Conservation (phyloP, 768 basidiomycete genomes). For the Boletus eberwhitei region DNA sequence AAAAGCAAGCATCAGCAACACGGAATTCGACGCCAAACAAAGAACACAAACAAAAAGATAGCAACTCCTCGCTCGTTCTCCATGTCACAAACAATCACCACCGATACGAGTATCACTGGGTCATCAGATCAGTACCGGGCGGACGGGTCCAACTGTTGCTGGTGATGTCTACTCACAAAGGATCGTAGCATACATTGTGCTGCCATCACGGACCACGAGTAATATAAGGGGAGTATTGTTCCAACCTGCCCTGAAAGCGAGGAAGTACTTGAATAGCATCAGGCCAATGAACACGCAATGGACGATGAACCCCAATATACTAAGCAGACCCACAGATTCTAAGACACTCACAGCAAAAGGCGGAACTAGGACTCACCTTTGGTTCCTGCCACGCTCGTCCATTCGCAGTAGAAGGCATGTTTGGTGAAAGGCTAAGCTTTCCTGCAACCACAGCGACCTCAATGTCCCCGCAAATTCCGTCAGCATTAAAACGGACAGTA, state of each 20-base stretch:
- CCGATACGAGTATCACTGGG: conserved; percentile 4
- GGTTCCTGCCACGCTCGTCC: neutral
- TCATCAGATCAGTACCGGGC: neutral
- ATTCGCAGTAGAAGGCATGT: conserved; percentile 8
- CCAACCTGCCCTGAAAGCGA: conserved; percentile 13
- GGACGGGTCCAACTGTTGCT: neutral
- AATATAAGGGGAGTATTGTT: conserved; percentile 19
- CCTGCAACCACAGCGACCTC: neutral
- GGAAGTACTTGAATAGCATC: conserved; percentile 19
- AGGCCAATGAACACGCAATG: conserved; percentile 16
- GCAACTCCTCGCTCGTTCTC: neutral
- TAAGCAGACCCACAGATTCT: neutral
- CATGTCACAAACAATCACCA: neutral
- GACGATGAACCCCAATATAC: conserved; percentile 8
- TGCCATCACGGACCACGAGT: conserved; percentile 18
- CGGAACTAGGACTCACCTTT: conserved; percentile 1
- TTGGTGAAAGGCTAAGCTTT: neutral
- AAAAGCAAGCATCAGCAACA: conserved; percentile 2
- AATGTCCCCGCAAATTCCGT: neutral
- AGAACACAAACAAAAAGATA: conserved; percentile 6
- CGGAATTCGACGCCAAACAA: neutral
- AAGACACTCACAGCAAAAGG: neutral
- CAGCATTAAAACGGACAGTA: conserved; percentile 4
- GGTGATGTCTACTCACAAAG: conserved; percentile 6
- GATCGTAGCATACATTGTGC: conserved; percentile 5